Evolutionary conservation across 2,329 filamentous ascomycete species (phyloP).

Genomic region (Cladophialophora psammophila): DNA sequence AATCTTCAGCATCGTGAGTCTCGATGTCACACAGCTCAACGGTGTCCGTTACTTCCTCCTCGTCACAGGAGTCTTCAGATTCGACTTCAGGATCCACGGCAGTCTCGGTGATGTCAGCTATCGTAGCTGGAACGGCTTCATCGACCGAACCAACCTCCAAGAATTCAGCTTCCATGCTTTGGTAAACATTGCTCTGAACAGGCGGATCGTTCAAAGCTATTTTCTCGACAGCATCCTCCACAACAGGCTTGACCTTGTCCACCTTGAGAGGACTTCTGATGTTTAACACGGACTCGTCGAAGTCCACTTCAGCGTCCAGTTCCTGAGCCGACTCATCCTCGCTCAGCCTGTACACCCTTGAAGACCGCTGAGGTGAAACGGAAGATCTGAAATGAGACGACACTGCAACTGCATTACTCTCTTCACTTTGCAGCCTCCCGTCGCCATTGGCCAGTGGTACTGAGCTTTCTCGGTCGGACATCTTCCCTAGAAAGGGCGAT

Average conservation of each 20-base stretch:
- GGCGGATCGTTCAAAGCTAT: not conserved
- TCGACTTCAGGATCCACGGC: constrained; percentile 34
- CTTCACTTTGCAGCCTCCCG: not conserved
- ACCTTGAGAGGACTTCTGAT: constrained; percentile 38
- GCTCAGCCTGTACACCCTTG: constrained; percentile 35
- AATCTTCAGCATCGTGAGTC: not conserved
- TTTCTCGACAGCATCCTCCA: constrained; percentile 28
- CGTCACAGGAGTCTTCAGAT: constrained; percentile 27
- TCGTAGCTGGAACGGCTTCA: not conserved
- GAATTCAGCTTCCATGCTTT: constrained; percentile 9
- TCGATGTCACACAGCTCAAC: constrained; percentile 1
- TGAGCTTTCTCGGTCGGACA: not conserved
- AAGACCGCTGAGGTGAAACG: constrained; percentile 35
- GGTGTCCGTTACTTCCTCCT: constrained; percentile 4
- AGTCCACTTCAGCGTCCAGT: constrained; percentile 32
- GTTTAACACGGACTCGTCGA: constrained; percentile 41
- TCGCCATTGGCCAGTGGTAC: not conserved
- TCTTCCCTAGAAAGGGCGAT: constrained; percentile 28
- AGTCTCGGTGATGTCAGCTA: constrained; percentile 27
- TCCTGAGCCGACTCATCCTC: constrained; percentile 38
- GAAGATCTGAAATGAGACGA: constrained; percentile 40
- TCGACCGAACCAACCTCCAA: not conserved
- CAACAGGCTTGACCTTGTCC: constrained; percentile 31
- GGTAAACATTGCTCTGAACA: not conserved
- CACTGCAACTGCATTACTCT: constrained; percentile 33